phyloP scores from a whole-genome alignment of 2,329 filamentous ascomycete genomes.

The Epichloe festucae region DNA sequence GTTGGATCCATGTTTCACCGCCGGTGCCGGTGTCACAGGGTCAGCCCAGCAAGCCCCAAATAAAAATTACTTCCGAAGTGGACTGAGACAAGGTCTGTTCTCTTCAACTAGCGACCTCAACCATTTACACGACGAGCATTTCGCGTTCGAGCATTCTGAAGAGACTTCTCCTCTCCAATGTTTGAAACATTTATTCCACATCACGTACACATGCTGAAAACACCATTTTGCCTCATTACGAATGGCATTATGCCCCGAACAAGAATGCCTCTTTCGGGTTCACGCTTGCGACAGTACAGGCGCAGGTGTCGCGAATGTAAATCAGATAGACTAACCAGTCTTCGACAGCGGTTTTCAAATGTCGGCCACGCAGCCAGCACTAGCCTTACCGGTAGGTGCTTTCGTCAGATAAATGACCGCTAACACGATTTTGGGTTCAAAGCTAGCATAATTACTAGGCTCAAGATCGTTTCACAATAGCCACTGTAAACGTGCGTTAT shows the following conservation, averaged over 20 bases:
- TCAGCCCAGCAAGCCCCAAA: background rate
- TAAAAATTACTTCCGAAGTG: background rate
- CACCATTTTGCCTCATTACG: background rate
- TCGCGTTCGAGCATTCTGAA: background rate
- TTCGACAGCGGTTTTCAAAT: background rate
- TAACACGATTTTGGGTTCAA: background rate
- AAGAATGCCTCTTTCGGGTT: background rate
- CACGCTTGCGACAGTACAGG: background rate
- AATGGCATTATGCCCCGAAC: background rate
- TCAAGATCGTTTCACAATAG: background rate
- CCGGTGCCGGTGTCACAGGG: slow-evolving; percentile 1
- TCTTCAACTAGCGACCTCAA: background rate
- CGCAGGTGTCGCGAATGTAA: background rate
- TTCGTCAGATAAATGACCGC: background rate
- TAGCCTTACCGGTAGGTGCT: background rate
- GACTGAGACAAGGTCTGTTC: background rate
- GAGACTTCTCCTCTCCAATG: background rate
- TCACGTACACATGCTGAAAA: background rate
- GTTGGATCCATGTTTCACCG: slow-evolving; percentile 5
- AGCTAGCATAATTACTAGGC: background rate
- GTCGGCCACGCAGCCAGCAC: too few species aligned
- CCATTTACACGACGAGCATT: background rate
- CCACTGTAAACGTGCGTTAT: background rate
- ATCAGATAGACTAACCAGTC: background rate
- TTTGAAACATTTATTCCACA: background rate